A percentile compares a stretch with the other conserved stretches of the same genome.
Conservation (phyloP, 495 filamentous ascomycete genomes). For the Lindgomyces ingoldianus region DNA sequence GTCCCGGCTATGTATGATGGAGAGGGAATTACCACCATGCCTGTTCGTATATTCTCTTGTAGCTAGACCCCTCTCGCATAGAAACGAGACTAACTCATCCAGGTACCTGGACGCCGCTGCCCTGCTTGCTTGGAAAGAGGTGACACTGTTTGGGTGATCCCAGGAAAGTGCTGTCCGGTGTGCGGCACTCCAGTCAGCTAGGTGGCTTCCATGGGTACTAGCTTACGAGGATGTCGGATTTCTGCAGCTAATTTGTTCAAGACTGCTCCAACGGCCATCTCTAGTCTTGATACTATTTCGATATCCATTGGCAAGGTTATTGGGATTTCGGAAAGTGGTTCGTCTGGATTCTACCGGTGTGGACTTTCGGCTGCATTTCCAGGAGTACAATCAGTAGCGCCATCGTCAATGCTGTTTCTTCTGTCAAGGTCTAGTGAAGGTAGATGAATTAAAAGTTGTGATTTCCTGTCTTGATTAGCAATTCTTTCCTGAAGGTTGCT, state of each 20-base stretch:
- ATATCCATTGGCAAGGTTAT: not conserved
- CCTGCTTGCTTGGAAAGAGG: constrained; percentile 42
- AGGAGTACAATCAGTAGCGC: not conserved
- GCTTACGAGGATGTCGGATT: not conserved
- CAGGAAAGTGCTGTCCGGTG: constrained; percentile 45
- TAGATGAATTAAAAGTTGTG: not conserved
- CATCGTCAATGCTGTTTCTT: not conserved
- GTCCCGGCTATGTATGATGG: constrained; percentile 18
- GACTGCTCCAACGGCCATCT: not conserved
- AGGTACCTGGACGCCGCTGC: constrained; percentile 46
- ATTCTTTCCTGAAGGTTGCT: too few relatives aligned
- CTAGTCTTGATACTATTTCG: not conserved
- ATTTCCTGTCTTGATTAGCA: too few relatives aligned
- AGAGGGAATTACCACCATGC: constrained; percentile 24
- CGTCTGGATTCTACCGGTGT: not conserved
- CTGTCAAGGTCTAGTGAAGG: not conserved
- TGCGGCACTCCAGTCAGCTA: constrained; percentile 44
- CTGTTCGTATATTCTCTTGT: constrained; percentile 13
- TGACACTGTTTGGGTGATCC: constrained; percentile 47
- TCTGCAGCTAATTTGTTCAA: not conserved
- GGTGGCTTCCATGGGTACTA: not conserved
- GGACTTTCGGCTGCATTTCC: not conserved
- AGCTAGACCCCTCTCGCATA: not conserved
- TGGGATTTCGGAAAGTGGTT: not conserved
- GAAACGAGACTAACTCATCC: constrained; percentile 5